Evolutionary conservation across 2,329 filamentous ascomycete species (phyloP).

Genomic region (Fusarium concolor): DNA sequence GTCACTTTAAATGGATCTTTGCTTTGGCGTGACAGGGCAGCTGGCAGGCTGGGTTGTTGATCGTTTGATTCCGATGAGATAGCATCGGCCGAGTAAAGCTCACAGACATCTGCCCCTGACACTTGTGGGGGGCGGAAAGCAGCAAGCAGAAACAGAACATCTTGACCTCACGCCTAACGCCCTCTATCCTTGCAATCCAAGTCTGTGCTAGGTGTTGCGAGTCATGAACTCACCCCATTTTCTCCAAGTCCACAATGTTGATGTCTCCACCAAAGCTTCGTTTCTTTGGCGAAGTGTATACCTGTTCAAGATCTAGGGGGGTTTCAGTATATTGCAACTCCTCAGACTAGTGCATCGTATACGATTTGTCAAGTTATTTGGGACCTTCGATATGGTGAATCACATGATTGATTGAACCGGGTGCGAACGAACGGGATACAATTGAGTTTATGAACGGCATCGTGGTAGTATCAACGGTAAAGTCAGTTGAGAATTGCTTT

Average conservation of each 20-base stretch:
- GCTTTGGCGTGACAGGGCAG: slow-evolving; percentile 6
- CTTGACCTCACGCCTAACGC: slow-evolving; percentile 2
- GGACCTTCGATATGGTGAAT: not conserved
- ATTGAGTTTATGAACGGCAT: slow-evolving; percentile 21
- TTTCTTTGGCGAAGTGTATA: slow-evolving; percentile 17
- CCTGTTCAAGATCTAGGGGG: slow-evolving; percentile 9
- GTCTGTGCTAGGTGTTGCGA: slow-evolving; percentile 17
- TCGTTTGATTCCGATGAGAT: slow-evolving; percentile 11
- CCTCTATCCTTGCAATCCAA: slow-evolving; percentile 19
- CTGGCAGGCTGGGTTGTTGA: not conserved
- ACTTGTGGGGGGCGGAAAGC: slow-evolving; percentile 21
- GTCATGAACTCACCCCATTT: slow-evolving; percentile 30
- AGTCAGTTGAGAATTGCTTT: slow-evolving; percentile 8
- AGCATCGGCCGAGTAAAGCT: slow-evolving; percentile 37
- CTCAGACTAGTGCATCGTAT: slow-evolving; percentile 1
- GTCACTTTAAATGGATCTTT: not conserved
- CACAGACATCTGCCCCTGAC: slow-evolving; percentile 13
- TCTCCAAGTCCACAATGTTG: slow-evolving; percentile 1
- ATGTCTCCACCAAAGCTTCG: slow-evolving; percentile 9
- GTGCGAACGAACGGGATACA: not conserved
- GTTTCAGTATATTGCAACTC: slow-evolving; percentile 10
- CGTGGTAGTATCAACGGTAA: slow-evolving; percentile 13
- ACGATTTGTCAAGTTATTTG: slow-evolving; percentile 4
- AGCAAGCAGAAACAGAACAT: not conserved
- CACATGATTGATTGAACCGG: not conserved